Percentiles rank a stretch among this genome's conserved stretches.
Conservation (phyloP, 495 filamentous ascomycete genomes). For the Neurospora intermedia region DNA sequence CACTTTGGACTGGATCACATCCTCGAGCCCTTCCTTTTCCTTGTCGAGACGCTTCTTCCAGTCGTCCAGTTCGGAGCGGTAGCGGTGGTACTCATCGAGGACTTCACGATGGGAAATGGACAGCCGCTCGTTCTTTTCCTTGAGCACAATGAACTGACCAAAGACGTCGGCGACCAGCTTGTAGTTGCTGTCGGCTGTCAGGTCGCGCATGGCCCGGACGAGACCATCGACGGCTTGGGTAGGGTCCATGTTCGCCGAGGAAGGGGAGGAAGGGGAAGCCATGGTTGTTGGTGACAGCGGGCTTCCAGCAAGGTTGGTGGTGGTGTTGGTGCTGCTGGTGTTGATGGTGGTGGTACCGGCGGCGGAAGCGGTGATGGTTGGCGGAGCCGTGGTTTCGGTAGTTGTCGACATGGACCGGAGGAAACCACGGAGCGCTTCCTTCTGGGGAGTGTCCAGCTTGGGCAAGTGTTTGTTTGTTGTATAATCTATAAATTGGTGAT, state of each 20-base stretch:
- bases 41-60: conserved; percentile 14
- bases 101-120: conserved; percentile 22
- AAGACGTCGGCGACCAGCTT: conserved; percentile 30
- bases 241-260: conserved; percentile 6
- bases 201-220: conserved; percentile 26
- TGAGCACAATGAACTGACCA: conserved; percentile 26
- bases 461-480: not conserved
- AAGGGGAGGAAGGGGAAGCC: not conserved
- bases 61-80: conserved; percentile 25
- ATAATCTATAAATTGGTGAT: not conserved
- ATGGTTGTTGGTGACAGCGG: not conserved
- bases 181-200: conserved; percentile 28
- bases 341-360: not conserved
- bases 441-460: not conserved
- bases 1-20: conserved; percentile 16
- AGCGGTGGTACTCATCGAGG: conserved; percentile 26
- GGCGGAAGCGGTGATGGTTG: not conserved
- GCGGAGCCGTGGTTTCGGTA: not conserved
- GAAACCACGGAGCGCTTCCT: not conserved
- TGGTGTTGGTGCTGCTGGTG: not conserved
- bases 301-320: not conserved
- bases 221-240: conserved; percentile 25
- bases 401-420: not conserved
- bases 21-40: conserved; percentile 23
- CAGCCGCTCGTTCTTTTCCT: conserved; percentile 26